Percentiles rank a stretch among this genome's conserved stretches.
Conservation (phyloP, 257 asterid species). For the Prunella vulgaris region DNA sequence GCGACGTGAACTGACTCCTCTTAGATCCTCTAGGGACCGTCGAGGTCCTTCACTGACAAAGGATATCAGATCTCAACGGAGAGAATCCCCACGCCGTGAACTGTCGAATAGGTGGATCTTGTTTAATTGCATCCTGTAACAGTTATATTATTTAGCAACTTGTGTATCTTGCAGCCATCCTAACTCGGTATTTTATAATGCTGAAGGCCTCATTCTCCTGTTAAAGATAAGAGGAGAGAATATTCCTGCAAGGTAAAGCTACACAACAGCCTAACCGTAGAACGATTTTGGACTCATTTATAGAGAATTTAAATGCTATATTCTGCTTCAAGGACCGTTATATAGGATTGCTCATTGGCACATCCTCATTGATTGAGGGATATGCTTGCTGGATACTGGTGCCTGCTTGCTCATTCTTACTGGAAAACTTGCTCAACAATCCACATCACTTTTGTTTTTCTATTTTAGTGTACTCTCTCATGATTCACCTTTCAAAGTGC, state of each 20-base stretch:
- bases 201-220: slow-evolving; percentile 99
- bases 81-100: slow-evolving; percentile 86
- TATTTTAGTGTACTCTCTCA: slow-evolving; percentile 14
- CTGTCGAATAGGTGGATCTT: slow-evolving; percentile 84
- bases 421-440: slow-evolving; percentile 4
- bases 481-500: slow-evolving; percentile 14
- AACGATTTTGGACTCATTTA: slow-evolving; percentile 30
- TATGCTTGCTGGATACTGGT: slow-evolving; percentile 17
- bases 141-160: slow-evolving; percentile 60
- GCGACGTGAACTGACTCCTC: slow-evolving; percentile 70
- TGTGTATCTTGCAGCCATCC: slow-evolving; percentile 61
- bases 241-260: slow-evolving; percentile 95
- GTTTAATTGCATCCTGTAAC: slow-evolving; percentile 52
- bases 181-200: slow-evolving; percentile 75
- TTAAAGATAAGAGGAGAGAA: slow-evolving; percentile 87
- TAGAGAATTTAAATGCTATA: slow-evolving; percentile 6
- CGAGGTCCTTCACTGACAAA: slow-evolving; percentile 67
- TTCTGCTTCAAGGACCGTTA: slow-evolving; percentile 21
- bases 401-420: slow-evolving; percentile 20
- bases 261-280: slow-evolving; percentile 42
- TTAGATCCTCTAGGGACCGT: slow-evolving; percentile 73
- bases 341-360: slow-evolving; percentile 4
- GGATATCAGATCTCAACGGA: slow-evolving; percentile 59
- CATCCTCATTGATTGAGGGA: slow-evolving; percentile 16
- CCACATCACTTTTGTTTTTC: slow-evolving; percentile 14